Evolutionary conservation across 192 early-diverging fungal genomes (phyloP).

Genomic region (Chytriomyces sp.): DNA sequence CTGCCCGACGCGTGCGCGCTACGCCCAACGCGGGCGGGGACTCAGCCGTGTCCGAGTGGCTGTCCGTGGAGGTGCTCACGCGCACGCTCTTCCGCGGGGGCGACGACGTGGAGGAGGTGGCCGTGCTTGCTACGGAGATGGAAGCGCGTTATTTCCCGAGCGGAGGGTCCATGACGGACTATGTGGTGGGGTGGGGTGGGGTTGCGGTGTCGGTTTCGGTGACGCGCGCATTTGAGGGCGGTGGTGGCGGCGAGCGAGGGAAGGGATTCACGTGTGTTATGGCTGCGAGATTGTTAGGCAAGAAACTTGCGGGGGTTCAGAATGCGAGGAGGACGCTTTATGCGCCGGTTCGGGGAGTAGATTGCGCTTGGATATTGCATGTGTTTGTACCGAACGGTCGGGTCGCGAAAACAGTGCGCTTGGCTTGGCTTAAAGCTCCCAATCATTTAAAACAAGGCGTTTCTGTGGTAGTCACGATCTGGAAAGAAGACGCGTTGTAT

Average conservation of each 20-base stretch:
- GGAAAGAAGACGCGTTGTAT: conserved; percentile 13
- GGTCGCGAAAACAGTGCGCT: conserved; percentile 14
- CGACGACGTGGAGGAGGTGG: background rate
- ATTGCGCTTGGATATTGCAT: conserved; percentile 30
- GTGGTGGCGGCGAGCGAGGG: background rate
- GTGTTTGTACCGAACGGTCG: conserved; percentile 28
- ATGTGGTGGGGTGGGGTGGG: conserved; percentile 19
- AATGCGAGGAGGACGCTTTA: conserved; percentile 20
- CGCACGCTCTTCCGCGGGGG: background rate
- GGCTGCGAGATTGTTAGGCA: conserved; percentile 19
- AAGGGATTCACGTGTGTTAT: background rate
- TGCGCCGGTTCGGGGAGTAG: conserved; percentile 19
- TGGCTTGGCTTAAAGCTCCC: conserved; percentile 11
- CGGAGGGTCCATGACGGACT: conserved; percentile 37
- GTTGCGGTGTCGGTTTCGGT: conserved; percentile 26
- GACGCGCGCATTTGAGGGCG: conserved; percentile 29
- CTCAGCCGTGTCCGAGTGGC: conserved; percentile 32
- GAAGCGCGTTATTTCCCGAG: conserved; percentile 31
- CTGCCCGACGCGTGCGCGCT: background rate
- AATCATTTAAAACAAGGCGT: background rate
- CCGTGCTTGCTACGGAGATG: conserved; percentile 35
- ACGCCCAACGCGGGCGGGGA: conserved; percentile 41
- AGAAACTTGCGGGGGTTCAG: conserved; percentile 28
- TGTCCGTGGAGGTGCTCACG: conserved; percentile 29
- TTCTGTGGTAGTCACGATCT: conserved; percentile 28